Base-by-base conservation (phyloP, 352 stramenopile genomes). In the Phytopythium helicoides region DNA sequence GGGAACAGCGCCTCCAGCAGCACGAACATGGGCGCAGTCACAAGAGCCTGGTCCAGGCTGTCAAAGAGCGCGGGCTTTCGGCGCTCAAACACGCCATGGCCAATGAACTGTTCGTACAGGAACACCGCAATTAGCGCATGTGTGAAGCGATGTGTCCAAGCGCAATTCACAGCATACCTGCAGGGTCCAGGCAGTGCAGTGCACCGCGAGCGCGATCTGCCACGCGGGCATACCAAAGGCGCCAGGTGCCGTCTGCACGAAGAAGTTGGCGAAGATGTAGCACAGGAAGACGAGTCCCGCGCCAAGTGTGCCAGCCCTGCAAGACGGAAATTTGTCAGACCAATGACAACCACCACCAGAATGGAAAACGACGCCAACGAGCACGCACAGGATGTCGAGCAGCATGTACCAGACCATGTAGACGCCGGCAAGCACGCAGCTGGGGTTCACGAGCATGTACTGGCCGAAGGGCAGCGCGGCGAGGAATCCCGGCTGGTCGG, bases 1-100 rank as follows among this genome's bases (percentile, higher is more conserved):
- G 69, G 62, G 52, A 95, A 91, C 6, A 96, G 57, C 14, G 88
- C 61, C 54, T 96, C 86, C 8, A 96, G 69, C 37, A 95, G 58
- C 58, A 96, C 87, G 51, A 97, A 97, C 63, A 97, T 81, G 3
- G 87, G 87, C 2, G 89, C 88, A 1, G 85, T 93, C 60, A 94
- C 75, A 4, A 90, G 12, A 2, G 75, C 86, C 47, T 96, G 87
- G 69, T 93, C 83, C 37, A 94, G 61, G 49, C 84, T 94, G 54
- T 96, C 85, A 6, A 96, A 68, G 1, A 97, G 71, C 44, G 89
- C 89, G 0, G 89, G 89, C 38, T 90, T 87, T 48, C 85, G 81
- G 36, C 81, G 76, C 59, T 97, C 89, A 19, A 89, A 95, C 28
- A 95, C 68, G 21, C 72, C 80, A 65, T 96, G 87, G 42, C 86